Evolutionary conservation across 371 early-diverging fungal species (phyloP).

Genomic region (Quaeritorhiza haematococci): DNA sequence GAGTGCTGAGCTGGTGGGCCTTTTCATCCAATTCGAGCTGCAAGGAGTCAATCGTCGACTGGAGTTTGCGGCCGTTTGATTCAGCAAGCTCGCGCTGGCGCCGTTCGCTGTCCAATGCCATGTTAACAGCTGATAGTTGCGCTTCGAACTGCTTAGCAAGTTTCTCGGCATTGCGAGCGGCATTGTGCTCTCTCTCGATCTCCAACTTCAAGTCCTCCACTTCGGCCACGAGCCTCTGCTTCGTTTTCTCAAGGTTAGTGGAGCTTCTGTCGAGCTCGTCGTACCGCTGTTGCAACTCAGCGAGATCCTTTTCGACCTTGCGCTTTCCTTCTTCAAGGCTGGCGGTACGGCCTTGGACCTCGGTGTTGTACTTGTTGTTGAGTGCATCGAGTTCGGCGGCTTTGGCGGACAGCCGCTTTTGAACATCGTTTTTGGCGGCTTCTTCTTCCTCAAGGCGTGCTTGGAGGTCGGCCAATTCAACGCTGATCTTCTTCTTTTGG

Average conservation of each 20-base stretch:
- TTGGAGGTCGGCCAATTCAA: slow-evolving; percentile 59
- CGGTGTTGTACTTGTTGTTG: slow-evolving; percentile 59
- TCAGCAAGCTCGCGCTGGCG: slow-evolving; percentile 61
- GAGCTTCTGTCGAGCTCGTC: slow-evolving; percentile 53
- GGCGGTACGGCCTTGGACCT: slow-evolving; percentile 44
- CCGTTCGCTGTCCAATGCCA: slow-evolving; percentile 58
- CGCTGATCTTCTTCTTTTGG: slow-evolving; percentile 54
- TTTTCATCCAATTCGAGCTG: slow-evolving; percentile 56
- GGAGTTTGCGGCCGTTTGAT: slow-evolving; percentile 52
- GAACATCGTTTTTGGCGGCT: slow-evolving; percentile 43
- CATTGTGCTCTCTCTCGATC: slow-evolving; percentile 64
- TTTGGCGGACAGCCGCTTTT: slow-evolving; percentile 53
- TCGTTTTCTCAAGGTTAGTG: slow-evolving; percentile 62
- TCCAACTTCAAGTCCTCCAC: slow-evolving; percentile 68
- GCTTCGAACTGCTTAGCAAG: slow-evolving; percentile 52
- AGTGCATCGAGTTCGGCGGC: slow-evolving; percentile 62
- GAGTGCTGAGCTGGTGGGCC: slow-evolving; percentile 37
- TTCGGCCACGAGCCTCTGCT: slow-evolving; percentile 56
- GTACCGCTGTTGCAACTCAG: slow-evolving; percentile 52
- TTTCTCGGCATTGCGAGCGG: slow-evolving; percentile 56
- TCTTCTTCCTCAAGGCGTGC: slow-evolving; percentile 68
- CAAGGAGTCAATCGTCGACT: slow-evolving; percentile 51
- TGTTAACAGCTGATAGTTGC: slow-evolving; percentile 47
- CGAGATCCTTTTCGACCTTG: slow-evolving; percentile 55
- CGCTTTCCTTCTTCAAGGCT: slow-evolving; percentile 63